Evolutionary conservation across 805 yeast genomes (phyloP), one percentile per base, ranked within the genome.

Genomic region (Allodekkera sacchari): DNA sequence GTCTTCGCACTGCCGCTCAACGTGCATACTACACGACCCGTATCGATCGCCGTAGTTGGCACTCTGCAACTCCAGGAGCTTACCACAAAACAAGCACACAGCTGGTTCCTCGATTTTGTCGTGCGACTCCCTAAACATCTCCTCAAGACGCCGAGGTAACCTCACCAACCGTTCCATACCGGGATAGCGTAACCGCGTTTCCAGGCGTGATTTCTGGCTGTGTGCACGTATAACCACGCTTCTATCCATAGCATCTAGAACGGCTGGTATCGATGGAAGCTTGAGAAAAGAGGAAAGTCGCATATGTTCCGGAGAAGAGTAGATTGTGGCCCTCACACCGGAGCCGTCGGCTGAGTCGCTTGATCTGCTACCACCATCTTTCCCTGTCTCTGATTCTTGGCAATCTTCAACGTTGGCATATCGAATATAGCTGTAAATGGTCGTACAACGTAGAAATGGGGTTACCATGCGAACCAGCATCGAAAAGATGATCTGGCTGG

Each of bases 11-110:
- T 77, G 78, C 51, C 69, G 64, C 31, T 63, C 55, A 35, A 59
- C 63, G 52, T 89, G 97, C 28, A 71, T 65, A 12, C 79, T 81
- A 50, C 97, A 89, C 40, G 85, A 84, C 0, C 97, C 97, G 13
- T 60, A 55, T 4, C 55, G 53, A 26, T 64, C 67, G 0, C 76
- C 77, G 31, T 69, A 64, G 12, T 75, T 69, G 25, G 62, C 53
- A 38, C 61, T 73, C 46, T 88, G 96, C n/a, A 77, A 57, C 39
- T 77, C 76, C 15, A 83, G 64, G 6, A 77, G 64, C 8, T 60
- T 57, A 1, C 87, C 92, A 57, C 98, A 92, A 39, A 78, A 79
- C 33, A 89, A 57, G 48, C 98, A 89, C 7, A 89, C 61, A 0
- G 94, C 95, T 0, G 95, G 92, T 41, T 88, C 94, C 26, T 57